phyloP scores from a whole-genome alignment of 1,139 yeast species.

The Pichiaceae sp. region DNA sequence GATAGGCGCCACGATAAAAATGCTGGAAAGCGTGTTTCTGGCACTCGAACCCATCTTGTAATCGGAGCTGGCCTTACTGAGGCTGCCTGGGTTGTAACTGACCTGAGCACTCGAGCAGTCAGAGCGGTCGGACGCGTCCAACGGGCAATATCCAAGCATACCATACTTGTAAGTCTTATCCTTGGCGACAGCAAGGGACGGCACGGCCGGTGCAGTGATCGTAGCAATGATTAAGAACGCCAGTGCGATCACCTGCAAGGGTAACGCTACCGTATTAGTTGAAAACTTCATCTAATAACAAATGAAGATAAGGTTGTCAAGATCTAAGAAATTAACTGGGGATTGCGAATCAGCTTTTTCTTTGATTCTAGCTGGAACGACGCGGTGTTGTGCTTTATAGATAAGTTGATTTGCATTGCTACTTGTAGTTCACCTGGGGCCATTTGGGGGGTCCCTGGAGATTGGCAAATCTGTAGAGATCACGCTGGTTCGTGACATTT shows the following conservation, averaged over 20 bases:
- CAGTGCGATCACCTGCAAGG: constrained; percentile 27
- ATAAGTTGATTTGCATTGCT: too few species aligned
- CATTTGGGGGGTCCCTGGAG: too few species aligned
- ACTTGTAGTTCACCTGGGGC: too few species aligned
- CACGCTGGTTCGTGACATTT: too few species aligned
- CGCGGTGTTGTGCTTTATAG: too few species aligned
- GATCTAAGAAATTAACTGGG: too few species aligned
- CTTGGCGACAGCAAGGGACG: constrained; percentile 30
- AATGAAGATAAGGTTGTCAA: neutral
- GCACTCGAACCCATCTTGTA: constrained; percentile 14
- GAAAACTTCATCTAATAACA: constrained; percentile 9
- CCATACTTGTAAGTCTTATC: constrained; percentile 22
- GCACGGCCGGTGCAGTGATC: constrained; percentile 39
- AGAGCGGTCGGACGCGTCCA: constrained; percentile 6
- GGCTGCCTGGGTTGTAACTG: constrained; percentile 10
- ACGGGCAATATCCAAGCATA: constrained; percentile 38
- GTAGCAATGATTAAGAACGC: constrained; percentile 38
- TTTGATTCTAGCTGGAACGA: too few species aligned
- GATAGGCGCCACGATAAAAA: constrained; percentile 21
- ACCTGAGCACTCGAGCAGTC: constrained; percentile 12
- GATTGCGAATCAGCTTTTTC: too few species aligned
- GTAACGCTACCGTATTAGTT: constrained; percentile 16
- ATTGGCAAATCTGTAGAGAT: too few species aligned
- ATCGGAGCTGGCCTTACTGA: constrained; percentile 5
- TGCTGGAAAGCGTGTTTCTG: constrained; percentile 17